These are phyloP conservation scores for Colletotrichum higginsianum DNA, from an alignment of 2,329 filamentous ascomycete genomes.

Conservation along the genomic window DNA sequence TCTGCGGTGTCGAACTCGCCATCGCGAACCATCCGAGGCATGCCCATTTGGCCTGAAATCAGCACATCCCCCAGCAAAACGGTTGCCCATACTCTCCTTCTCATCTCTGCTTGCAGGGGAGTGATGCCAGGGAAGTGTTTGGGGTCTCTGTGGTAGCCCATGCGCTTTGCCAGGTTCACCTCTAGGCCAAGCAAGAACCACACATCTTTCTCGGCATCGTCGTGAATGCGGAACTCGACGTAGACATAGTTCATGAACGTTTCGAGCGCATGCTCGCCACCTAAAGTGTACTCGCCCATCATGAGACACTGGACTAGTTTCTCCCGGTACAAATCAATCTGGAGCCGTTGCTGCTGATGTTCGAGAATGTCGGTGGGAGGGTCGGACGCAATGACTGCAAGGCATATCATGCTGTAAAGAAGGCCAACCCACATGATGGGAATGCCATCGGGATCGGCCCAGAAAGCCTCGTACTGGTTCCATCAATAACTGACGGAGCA, in stretches of 20 bases:
- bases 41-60: constrained; percentile 61
- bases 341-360: constrained; percentile 35
- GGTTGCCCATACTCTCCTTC: constrained; percentile 59
- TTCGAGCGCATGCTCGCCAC: constrained; percentile 41
- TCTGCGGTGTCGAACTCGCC: constrained; percentile 57
- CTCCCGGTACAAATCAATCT: constrained; percentile 46
- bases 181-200: constrained; percentile 52
- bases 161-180: constrained; percentile 54
- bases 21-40: constrained; percentile 60
- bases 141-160: constrained; percentile 62
- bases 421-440: constrained; percentile 50
- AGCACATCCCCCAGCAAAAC: constrained; percentile 58
- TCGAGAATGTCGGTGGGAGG: constrained; percentile 44
- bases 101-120: constrained; percentile 61
- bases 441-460: constrained; percentile 44
- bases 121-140: constrained; percentile 58
- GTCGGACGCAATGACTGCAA: constrained; percentile 47
- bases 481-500: background rate
- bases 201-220: constrained; percentile 27
- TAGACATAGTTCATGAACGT: constrained; percentile 37
- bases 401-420: constrained; percentile 51
- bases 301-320: constrained; percentile 49
- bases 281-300: constrained; percentile 49
- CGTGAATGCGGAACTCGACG: constrained; percentile 23
- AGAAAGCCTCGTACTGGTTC: constrained; percentile 49